A percentile compares a stretch with the other conserved stretches of the same genome.
Conservation (phyloP, 2,329 filamentous ascomycete genomes). For the Zelopaecilomyces penicillatus region DNA sequence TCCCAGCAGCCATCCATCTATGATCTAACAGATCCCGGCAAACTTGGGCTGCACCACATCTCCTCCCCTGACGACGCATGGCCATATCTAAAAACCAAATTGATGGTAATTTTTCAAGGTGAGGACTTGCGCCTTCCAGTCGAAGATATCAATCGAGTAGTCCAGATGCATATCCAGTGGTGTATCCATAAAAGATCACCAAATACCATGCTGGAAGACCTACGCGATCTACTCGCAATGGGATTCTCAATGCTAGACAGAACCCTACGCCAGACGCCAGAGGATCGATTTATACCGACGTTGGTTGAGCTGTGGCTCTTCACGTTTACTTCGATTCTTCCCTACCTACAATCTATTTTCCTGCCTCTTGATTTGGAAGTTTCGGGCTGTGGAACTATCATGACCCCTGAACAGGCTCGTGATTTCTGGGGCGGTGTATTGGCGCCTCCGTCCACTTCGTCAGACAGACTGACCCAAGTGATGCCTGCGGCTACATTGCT, state of each 20-base stretch:
- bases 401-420: slow-evolving; percentile 68
- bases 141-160: slow-evolving; percentile 74
- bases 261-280: slow-evolving; percentile 66
- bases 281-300: slow-evolving; percentile 81
- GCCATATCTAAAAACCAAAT: slow-evolving; percentile 68
- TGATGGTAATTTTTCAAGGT: slow-evolving; percentile 72
- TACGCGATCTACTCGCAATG: slow-evolving; percentile 65
- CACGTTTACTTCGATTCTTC: slow-evolving; percentile 81
- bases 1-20: slow-evolving; percentile 34
- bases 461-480: slow-evolving; percentile 29
- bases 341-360: slow-evolving; percentile 93
- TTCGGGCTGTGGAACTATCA: slow-evolving; percentile 69
- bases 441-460: slow-evolving; percentile 25
- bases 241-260: slow-evolving; percentile 84
- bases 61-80: slow-evolving; percentile 73
- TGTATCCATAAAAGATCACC: slow-evolving; percentile 68
- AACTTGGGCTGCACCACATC: slow-evolving; percentile 54
- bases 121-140: slow-evolving; percentile 72
- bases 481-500: slow-evolving; percentile 49
- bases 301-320: slow-evolving; percentile 92
- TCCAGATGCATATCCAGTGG: slow-evolving; percentile 69
- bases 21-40: slow-evolving; percentile 46
- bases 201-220: slow-evolving; percentile 63
- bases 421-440: slow-evolving; percentile 83
- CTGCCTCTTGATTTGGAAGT: slow-evolving; percentile 90